These are phyloP conservation scores for Scutellaria minor DNA, from an alignment of 257 asterid genomes.

Conservation along the genomic window DNA sequence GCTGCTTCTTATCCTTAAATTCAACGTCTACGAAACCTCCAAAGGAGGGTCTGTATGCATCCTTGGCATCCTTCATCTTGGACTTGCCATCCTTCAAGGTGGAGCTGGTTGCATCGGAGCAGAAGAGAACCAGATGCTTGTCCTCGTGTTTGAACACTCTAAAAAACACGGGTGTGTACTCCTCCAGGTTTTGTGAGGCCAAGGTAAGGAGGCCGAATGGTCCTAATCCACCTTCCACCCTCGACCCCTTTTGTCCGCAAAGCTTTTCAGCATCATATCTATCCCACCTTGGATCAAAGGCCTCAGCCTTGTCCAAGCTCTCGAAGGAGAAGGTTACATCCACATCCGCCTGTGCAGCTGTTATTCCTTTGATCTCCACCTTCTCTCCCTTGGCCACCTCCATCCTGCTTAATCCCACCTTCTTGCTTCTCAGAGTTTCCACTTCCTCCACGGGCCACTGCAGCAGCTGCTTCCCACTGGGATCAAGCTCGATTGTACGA, in stretches of 20 bases:
- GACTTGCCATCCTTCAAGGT: constrained; percentile 32
- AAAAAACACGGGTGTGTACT: constrained; percentile 63
- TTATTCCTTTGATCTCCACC: constrained; percentile 60
- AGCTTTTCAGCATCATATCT: constrained; percentile 53
- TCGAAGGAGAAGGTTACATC: constrained; percentile 53
- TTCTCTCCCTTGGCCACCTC: constrained; percentile 45
- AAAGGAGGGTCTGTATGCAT: constrained; percentile 58
- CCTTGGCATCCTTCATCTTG: constrained; percentile 29
- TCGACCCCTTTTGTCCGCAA: constrained; percentile 51
- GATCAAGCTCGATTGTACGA: constrained; percentile 61
- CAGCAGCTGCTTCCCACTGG: constrained; percentile 62
- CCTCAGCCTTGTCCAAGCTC: constrained; percentile 64
- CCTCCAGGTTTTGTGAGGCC: constrained; percentile 55
- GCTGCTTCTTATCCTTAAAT: constrained; percentile 49
- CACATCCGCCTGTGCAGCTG: constrained; percentile 80
- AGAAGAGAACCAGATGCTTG: constrained; percentile 53
- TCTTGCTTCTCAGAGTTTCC: constrained; percentile 46
- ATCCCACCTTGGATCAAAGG: constrained; percentile 56
- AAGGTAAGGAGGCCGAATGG: constrained; percentile 62
- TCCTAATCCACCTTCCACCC: constrained; percentile 55
- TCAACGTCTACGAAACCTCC: constrained; percentile 71
- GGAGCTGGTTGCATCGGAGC: constrained; percentile 71
- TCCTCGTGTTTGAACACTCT: constrained; percentile 48
- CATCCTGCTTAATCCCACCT: constrained; percentile 39
- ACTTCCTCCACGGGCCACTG: constrained; percentile 82